Evolutionary conservation across 768 basidiomycete genomes (phyloP), one percentile per base, ranked within the genome.

Genomic region (Suillus placidus): DNA sequence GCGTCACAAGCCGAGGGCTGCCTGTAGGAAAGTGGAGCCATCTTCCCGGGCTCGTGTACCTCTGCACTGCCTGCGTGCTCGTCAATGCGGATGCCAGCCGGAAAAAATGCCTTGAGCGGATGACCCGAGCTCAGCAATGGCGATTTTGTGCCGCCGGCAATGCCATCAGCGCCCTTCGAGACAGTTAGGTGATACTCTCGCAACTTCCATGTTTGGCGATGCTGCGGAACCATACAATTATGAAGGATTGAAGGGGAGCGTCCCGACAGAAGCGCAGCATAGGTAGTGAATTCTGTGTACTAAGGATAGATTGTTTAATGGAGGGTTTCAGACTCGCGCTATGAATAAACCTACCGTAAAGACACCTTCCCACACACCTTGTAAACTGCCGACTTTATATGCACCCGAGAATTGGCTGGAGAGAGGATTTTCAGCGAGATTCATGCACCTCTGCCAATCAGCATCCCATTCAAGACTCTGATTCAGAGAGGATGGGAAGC

Each of bases 171-270:
- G 12, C 68, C 64, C 55, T 78, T 78, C 34, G 76, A 66, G 37
- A 75, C 78, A 6, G 81, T 54, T 16, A 92, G 78, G 70, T 92
- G 87, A 70, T 93, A 87, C 75, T 94, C 93, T 42, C 87, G 86
- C 51, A 97, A 78, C 71, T 88, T 90, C 94, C 95, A 97, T 0
- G 94, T 94, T 73, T 97, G 95, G 20, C 86, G 88, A 75, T 98
- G 95, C 69, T 90, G 86, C 1, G 91, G 93, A 34, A 93, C 88
- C 57, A 88, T 81, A 54, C 90, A 89, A 51, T 87, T 85, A 69
- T 92, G 87, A n/a, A 97, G 78, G 10, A 84, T 80, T 0, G 83
- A 75, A 4, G 92, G 90, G 5, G 85, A 77, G 0, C 82, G 89
- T 23, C 92, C 93, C 8, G 84, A 81, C n/a, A 93, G 82, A 64